Evolutionary conservation across 176 grass and related monocot genomes (phyloP), one percentile per base, ranked within the genome.

Genomic region (Musa acuminata): DNA sequence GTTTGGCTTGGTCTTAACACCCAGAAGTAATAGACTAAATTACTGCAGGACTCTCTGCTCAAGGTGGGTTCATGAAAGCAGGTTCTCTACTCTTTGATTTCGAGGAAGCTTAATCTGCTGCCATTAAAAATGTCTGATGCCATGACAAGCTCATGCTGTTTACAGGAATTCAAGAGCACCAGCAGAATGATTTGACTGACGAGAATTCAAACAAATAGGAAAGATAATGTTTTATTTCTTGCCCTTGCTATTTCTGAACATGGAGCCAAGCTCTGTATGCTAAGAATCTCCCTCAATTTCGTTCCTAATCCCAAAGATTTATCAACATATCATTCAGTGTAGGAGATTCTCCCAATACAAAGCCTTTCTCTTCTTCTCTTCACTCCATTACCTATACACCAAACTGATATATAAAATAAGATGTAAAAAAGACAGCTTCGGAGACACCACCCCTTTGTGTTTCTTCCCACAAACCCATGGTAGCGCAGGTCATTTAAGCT

Each of bases 321-420:
- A 52, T 21, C 22, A 72, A 52, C 49, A 51, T 22, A 52, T 52
- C 16, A 51, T 8, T 12, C 2, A 52, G 69, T 21, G 9, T 26
- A 53, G 69, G 69, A 72, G 69, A 72, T 72, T 72, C 69, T 72
- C 19, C 69, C 51, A 72, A 72, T 72, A 72, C 69, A 72, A 72
- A 72, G 69, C 69, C 69, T 72, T 72, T 52, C 9, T 22, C 13
- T 23, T 72, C 13, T 23, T 53, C 5, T 25, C 17, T 24, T 53
- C 51, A 51, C 49, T 13, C 20, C 49, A 3, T 52, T 13, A 52
- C 69, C 69, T 52, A 72, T 52, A 72, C 49, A 52, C 11, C 69
- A 51, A 72, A 51, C 69, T 50, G 19, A 52, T 52, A 13, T 20
- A 53, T 8, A 52, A 52, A 53, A 20, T 9, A 51, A 51, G 48